phyloP scores from a whole-genome alignment of 306 rosid genomes.

The Quercus suber region DNA sequence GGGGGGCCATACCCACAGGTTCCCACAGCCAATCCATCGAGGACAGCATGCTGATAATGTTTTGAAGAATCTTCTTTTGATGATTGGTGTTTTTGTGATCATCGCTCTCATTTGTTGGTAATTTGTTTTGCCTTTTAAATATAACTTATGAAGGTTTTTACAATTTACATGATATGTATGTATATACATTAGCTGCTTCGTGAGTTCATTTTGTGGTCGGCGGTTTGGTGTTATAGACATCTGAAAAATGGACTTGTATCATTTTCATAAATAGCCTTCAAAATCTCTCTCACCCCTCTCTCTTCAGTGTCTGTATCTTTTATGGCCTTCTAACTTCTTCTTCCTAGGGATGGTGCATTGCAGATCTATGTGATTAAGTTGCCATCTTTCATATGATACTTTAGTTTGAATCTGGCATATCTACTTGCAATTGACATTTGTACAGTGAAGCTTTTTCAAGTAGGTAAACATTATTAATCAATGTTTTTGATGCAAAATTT shows the following conservation, averaged over 20 bases:
- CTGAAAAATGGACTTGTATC: slow-evolving; percentile 17
- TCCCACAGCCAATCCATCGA: slow-evolving; percentile 42
- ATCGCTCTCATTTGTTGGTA: slow-evolving; percentile 69
- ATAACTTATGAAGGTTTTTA: slow-evolving; percentile 2
- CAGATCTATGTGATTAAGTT: neutral
- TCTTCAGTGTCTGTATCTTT: neutral
- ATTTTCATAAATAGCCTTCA: slow-evolving; percentile 6
- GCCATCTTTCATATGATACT: neutral
- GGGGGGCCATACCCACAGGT: slow-evolving; percentile 58
- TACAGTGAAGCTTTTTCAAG: neutral
- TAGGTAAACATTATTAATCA: neutral
- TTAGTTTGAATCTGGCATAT: neutral
- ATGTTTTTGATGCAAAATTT: neutral
- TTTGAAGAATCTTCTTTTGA: slow-evolving; percentile 73
- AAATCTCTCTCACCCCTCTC: neutral
- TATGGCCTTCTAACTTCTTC: neutral
- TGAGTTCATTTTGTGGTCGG: neutral
- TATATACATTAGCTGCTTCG: slow-evolving; percentile 43
- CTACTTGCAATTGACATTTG: neutral
- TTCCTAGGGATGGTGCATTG: neutral
- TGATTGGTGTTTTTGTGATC: slow-evolving; percentile 68
- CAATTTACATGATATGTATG: slow-evolving; percentile 17
- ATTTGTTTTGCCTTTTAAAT: neutral
- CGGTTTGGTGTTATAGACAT: slow-evolving; percentile 25
- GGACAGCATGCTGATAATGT: slow-evolving; percentile 70